A percentile compares a stretch with the other conserved stretches of the same genome.
phyloP scores from a whole-genome alignment of 352 stramenopile species.

The Phytopythium litorale region DNA sequence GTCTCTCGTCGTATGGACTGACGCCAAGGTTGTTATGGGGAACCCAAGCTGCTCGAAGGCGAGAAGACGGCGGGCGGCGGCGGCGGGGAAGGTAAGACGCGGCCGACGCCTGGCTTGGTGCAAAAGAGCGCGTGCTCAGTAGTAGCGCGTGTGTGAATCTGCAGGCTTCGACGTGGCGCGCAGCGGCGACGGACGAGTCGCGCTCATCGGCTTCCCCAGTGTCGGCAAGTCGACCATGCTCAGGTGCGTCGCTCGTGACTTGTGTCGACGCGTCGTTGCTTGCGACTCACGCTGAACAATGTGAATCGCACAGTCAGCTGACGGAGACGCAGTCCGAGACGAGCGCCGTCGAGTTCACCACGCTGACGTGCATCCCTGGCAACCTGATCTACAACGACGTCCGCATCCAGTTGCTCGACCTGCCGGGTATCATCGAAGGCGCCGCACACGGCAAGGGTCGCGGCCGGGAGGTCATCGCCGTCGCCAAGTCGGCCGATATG shows the following conservation, averaged over 20 bases:
- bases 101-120: neutral
- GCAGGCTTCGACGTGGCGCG: slow-evolving; percentile 93
- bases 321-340: slow-evolving; percentile 97
- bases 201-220: slow-evolving; percentile 94
- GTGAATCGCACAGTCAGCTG: slow-evolving; percentile 90
- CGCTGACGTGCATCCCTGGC: slow-evolving; percentile 97
- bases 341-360: slow-evolving; percentile 98
- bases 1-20: neutral
- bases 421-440: slow-evolving; percentile 99
- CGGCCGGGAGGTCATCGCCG: slow-evolving; percentile 98
- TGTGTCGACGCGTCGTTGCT: neutral
- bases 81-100: slow-evolving; percentile 48
- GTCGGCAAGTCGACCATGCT: slow-evolving; percentile 88
- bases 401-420: slow-evolving; percentile 97
- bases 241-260: slow-evolving; percentile 26
- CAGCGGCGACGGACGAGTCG: slow-evolving; percentile 96
- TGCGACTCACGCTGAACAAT: neutral
- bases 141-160: neutral
- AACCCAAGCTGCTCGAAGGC: slow-evolving; percentile 68
- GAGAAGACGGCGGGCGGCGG: slow-evolving; percentile 71
- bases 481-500: slow-evolving; percentile 97
- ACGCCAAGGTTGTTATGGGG: neutral
- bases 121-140: neutral
- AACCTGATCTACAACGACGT: slow-evolving; percentile 96
- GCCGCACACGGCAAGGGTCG: slow-evolving; percentile 97